Evolutionary conservation across 176 grass and related monocot species (phyloP), one percentile per base, ranked within the genome.

Genomic region (Carex parvula): DNA sequence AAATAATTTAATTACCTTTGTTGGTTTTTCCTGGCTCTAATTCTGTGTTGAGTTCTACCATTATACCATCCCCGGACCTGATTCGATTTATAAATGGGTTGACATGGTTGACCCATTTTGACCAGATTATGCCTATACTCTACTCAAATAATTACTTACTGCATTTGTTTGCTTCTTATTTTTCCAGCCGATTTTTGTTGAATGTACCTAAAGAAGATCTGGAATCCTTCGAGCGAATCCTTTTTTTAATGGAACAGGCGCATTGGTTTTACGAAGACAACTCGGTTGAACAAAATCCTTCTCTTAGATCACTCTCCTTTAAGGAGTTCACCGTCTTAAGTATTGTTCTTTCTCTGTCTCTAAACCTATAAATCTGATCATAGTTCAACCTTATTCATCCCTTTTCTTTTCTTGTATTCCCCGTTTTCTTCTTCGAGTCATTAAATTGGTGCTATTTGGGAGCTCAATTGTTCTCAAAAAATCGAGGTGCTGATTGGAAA

Each of bases 221-320:
- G 86, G 93, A 99, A 59, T 95, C 96, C 14, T 95, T 99, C 70
- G 93, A 98, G 91, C 89, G 93, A 86, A 98, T 98, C 82, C 89
- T 98, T 63, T 98, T 98, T 82, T 86, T 98, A 63, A 87, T 98
- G 76, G 96, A 98, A 89, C 89, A 93, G 86, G 93, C 93, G 14
- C 96, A 99, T 87, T 98, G 96, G 96, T 99, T 99, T 84, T 99
- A 99, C 54, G 93, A 95, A 84, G 96, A 99, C 78, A 99, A 99
- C 83, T 93, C 96, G 1, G 96, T 93, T 10, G 93, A 99, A 84
- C 88, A 95, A 85, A 93, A 95, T 83, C 91, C 92, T 35, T 87
- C 85, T 72, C 88, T 98, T 82, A 98, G 94, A 85, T 95, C 96
- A 80, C 91, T 98, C 81, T 95, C 96, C 74, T 98, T 95, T 88